These are phyloP conservation scores for Vaccinium vitisidaea DNA, from an alignment of 148 eudicot species.

Conservation along the genomic window DNA sequence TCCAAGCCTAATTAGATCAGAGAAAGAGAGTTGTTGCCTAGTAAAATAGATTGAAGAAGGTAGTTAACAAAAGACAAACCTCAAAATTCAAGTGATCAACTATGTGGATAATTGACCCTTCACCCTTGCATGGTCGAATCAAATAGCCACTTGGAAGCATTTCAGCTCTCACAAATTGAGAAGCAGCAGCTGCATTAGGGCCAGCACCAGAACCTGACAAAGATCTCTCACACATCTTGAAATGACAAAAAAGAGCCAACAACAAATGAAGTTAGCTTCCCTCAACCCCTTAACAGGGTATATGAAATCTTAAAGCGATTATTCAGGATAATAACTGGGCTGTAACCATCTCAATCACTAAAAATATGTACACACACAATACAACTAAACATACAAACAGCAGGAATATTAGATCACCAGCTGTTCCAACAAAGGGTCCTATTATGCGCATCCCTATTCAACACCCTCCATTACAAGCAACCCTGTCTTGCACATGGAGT, in stretches of 20 bases:
- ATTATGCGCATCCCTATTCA: no score
- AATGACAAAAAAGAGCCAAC: slow-evolving; percentile 8
- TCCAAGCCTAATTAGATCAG: slow-evolving; percentile 64
- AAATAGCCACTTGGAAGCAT: slow-evolving; percentile 95
- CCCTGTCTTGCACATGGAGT: no score
- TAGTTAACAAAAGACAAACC: slow-evolving; percentile 40
- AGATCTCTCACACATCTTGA: slow-evolving; percentile 93
- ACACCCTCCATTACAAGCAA: no score
- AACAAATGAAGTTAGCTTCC: slow-evolving; percentile 12
- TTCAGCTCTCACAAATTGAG: slow-evolving; percentile 86
- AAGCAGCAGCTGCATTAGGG: slow-evolving; percentile 66
- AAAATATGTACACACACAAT: neutral
- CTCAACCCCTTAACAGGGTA: neutral
- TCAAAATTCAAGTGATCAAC: slow-evolving; percentile 90
- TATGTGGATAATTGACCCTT: slow-evolving; percentile 88
- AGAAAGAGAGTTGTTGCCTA: neutral
- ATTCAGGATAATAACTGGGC: neutral
- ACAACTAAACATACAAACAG: neutral
- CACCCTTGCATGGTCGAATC: slow-evolving; percentile 93
- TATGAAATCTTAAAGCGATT: neutral
- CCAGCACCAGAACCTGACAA: slow-evolving; percentile 85
- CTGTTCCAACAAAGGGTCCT: neutral
- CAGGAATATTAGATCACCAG: neutral
- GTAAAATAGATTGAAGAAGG: neutral
- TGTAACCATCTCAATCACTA: neutral